Percentiles rank a stretch among this genome's conserved stretches.
Evolutionary conservation across 2,329 filamentous ascomycete genomes (phyloP).

Genomic region (Arthrobotrys musiformis): DNA sequence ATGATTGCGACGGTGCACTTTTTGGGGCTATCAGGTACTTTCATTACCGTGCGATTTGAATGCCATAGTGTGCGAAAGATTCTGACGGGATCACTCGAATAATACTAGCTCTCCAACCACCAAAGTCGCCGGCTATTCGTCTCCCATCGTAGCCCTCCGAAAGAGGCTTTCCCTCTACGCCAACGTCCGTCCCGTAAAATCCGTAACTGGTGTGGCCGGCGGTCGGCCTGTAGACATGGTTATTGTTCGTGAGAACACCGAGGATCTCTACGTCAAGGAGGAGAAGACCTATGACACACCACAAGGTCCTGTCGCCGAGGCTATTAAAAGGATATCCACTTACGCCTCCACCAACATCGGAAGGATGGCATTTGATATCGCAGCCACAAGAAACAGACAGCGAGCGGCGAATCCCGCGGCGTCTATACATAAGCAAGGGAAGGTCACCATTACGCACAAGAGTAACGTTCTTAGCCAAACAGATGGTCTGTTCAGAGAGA

Average conservation of each 20-base stretch:
- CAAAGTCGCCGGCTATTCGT: slow-evolving; percentile 93
- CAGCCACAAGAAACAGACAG: slow-evolving; percentile 83
- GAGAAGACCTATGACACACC: slow-evolving; percentile 82
- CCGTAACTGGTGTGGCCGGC: slow-evolving; percentile 71
- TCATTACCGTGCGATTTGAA: not conserved
- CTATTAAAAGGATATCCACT: slow-evolving; percentile 95
- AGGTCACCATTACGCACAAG: slow-evolving; percentile 96
- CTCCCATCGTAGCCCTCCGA: slow-evolving; percentile 93
- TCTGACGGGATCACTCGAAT: slow-evolving; percentile 1
- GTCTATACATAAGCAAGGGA: slow-evolving; percentile 47
- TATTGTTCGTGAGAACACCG: slow-evolving; percentile 98
- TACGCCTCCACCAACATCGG: slow-evolving; percentile 86
- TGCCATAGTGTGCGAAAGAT: not conserved
- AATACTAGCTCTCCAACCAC: slow-evolving; percentile 80
- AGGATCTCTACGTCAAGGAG: slow-evolving; percentile 93
- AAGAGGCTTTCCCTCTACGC: slow-evolving; percentile 95
- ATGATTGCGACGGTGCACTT: slow-evolving; percentile 92
- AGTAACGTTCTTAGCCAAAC: slow-evolving; percentile 96
- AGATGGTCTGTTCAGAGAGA: slow-evolving; percentile 91
- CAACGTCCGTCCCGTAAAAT: slow-evolving; percentile 96
- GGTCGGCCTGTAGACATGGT: slow-evolving; percentile 86
- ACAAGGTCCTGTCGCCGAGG: slow-evolving; percentile 86
- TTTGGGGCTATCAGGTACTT: slow-evolving; percentile 86
- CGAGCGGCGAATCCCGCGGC: slow-evolving; percentile 66
- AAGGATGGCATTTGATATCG: slow-evolving; percentile 93